These are phyloP conservation scores for Yamadazyma jaroonii DNA, from an alignment of 1,139 yeast species.

Conservation along the genomic window DNA sequence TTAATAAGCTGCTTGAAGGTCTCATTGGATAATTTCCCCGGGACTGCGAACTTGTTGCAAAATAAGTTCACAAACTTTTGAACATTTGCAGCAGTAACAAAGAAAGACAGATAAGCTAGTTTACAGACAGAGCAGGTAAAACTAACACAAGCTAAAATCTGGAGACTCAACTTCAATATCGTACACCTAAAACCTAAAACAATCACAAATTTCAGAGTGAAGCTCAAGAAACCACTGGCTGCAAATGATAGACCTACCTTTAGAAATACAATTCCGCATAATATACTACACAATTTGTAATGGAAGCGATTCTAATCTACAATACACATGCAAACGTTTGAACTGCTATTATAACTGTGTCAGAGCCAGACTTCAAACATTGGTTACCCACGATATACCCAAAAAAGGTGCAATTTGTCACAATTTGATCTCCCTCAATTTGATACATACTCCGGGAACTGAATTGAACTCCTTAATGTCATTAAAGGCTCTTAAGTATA, in stretches of 20 bases:
- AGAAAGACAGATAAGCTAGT: not conserved
- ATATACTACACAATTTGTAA: conserved; percentile 11
- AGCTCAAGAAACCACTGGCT: not conserved
- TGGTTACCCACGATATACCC: too few species aligned
- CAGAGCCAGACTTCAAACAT: not conserved
- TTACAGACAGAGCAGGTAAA: too few species aligned
- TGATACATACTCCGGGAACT: not conserved
- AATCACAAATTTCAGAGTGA: too few species aligned
- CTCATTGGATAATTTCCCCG: conserved; percentile 21
- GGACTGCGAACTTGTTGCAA: not conserved
- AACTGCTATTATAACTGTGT: not conserved
- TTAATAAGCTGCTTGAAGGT: conserved; percentile 29
- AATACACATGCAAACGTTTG: not conserved
- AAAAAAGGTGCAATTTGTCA: not conserved
- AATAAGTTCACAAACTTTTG: not conserved
- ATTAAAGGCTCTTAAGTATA: not conserved
- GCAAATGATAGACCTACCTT: conserved; percentile 12
- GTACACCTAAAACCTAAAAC: too few species aligned
- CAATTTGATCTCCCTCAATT: conserved; percentile 3
- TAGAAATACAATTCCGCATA: conserved; percentile 15
- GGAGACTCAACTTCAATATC: too few species aligned
- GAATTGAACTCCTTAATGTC: not conserved
- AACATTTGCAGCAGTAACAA: not conserved
- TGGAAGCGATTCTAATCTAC: not conserved
- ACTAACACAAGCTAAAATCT: too few species aligned